These are phyloP conservation scores for Nicotiana sylvestris DNA, from an alignment of 257 asterid genomes.

Conservation along the genomic window DNA sequence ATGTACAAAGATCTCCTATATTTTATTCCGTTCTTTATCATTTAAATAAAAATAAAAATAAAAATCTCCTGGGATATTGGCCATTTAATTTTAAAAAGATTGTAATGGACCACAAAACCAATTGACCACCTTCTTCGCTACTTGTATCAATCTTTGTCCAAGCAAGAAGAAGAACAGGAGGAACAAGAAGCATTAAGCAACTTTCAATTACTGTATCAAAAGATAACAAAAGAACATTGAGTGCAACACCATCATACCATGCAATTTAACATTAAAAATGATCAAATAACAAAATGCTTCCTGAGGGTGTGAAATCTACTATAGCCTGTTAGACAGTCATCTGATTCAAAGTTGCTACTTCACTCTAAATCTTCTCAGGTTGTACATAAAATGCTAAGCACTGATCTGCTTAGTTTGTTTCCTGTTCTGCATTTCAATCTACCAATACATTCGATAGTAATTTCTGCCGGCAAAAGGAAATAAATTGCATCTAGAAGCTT, in stretches of 20 bases:
- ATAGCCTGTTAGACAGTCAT: neutral
- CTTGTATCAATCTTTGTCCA: neutral
- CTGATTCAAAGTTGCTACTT: neutral
- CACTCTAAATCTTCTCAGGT: neutral
- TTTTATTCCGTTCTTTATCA: neutral
- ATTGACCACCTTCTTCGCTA: neutral
- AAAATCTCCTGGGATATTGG: no score
- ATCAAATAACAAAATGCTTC: neutral
- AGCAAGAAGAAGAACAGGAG: neutral
- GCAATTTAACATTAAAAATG: neutral
- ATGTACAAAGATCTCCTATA: no score
- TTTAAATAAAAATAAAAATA: neutral
- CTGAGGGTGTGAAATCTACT: neutral
- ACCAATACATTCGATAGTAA: neutral
- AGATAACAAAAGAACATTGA: neutral
- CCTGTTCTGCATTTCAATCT: neutral
- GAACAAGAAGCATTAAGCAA: neutral
- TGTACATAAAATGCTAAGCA: neutral
- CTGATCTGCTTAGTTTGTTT: neutral
- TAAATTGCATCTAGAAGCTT: constrained; percentile 4
- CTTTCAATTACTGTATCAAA: neutral
- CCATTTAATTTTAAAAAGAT: neutral
- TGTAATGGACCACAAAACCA: neutral
- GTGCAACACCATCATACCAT: neutral
- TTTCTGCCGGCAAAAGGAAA: neutral